Base-by-base conservation (phyloP, 306 rosid genomes). In the Quercus ilex region DNA sequence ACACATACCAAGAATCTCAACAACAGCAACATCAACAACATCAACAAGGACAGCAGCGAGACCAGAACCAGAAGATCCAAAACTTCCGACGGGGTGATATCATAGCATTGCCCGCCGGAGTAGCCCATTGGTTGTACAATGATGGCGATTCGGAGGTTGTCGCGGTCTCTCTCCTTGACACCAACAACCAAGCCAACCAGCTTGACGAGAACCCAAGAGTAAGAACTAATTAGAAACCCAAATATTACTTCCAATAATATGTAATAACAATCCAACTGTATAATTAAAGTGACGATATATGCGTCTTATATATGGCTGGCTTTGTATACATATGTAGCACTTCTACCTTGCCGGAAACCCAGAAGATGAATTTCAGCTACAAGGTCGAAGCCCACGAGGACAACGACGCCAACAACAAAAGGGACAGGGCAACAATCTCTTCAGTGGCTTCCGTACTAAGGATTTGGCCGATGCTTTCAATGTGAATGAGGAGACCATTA, bases 151-250 rank as follows among this genome's bases (percentile, higher is more conserved):
- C 31, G 12, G 26, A 26, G 3, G 69, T 91, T 18, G 86, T 89
- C 5, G 63, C 81, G 5, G 23, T 91, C 70, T 56, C 51, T 74
- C 91, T 93, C 59, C 83, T 84, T 1, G 84, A 91, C 82, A 82
- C 80, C 65, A 9, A 72, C 69, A 93, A 65, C 86, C 0, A n/a
- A 0, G 67, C 15, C 18, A 90, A 93, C 87, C 91, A 93, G 75
- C 98, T 93, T 18, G 98, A 93, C 55, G 49, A 55, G 18, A 23
- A 15, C 10, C 98, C 98, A 0, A 83, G 94, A 70, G 97, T 89
- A 80, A 58, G 57, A 58, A 43, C 18, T 65, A 38, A 5, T 0
- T 12, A 65, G 23, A 17, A 14, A 1, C 4, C 11, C 46, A 38
- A 38, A 38, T 38, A 38, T 7, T 0, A 35, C 1, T 35, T 35